A percentile compares a stretch with the other conserved stretches of the same genome.
Evolutionary conservation across 2,329 filamentous ascomycete species (phyloP).

Genomic region (Fusarium torulosum): DNA sequence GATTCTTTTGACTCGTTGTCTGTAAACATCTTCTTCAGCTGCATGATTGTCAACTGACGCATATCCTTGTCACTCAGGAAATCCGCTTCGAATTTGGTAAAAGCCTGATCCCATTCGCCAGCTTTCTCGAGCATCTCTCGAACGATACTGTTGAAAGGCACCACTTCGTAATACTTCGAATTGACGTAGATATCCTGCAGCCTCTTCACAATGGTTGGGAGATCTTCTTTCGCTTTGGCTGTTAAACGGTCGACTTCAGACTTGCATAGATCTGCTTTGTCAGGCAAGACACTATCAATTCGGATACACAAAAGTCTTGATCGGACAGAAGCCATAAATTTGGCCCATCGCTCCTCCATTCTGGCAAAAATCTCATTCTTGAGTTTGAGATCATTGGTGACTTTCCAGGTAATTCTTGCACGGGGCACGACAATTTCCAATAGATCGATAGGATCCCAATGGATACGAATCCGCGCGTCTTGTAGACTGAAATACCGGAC

Average conservation of each 20-base stretch:
- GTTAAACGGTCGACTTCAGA: conserved; percentile 82
- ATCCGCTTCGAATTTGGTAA: conserved; percentile 90
- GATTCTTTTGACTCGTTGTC: conserved; percentile 88
- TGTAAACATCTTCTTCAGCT: conserved; percentile 94
- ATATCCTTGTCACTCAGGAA: conserved; percentile 99
- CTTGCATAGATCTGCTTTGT: conserved; percentile 86
- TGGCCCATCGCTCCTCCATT: conserved; percentile 83
- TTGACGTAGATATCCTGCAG: conserved; percentile 92
- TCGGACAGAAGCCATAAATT: conserved; percentile 90
- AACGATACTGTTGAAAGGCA: conserved; percentile 90
- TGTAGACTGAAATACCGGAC: conserved; percentile 92
- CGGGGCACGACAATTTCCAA: conserved; percentile 95
- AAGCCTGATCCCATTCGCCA: conserved; percentile 91
- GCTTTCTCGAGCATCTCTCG: conserved; percentile 93
- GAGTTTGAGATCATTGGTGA: conserved; percentile 90
- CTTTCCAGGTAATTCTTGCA: conserved; percentile 94
- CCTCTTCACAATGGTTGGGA: conserved; percentile 77
- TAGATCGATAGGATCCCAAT: conserved; percentile 92
- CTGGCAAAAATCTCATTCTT: conserved; percentile 92
- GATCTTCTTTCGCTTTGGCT: conserved; percentile 86
- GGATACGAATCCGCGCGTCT: conserved; percentile 86
- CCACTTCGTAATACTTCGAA: conserved; percentile 96
- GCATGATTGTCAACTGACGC: conserved; percentile 87
- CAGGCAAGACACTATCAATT: conserved; percentile 88
- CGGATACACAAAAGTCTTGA: conserved; percentile 88